Base-by-base conservation (phyloP, 1,284 basidiomycete genomes). In the Sphaerobolus stellatus region DNA sequence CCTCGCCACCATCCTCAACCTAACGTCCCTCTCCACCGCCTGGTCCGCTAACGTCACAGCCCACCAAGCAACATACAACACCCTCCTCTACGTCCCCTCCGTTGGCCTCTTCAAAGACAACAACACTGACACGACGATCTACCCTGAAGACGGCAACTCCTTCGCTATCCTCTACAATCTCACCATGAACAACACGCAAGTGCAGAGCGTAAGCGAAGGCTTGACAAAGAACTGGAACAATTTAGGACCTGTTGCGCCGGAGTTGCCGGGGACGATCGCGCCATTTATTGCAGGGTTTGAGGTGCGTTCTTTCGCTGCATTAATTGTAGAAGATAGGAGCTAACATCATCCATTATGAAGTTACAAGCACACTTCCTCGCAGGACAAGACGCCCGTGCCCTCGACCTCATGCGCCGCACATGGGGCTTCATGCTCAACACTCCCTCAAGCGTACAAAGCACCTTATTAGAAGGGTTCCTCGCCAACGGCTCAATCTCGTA, bases 391-490 rank as follows among this genome's bases (percentile, higher is more conserved):
- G 73, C 67, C 24, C 68, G 75, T n/a, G 79, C 77, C 2, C 70
- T 81, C 63, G 77, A 79, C 56, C 68, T 81, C 8, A 59, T 81
- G 9, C 71, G 68, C n/a, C 70, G 71, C 28, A 73, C 77, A 60
- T 79, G 79, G 79, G 78, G 78, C 1, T 81, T 79, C 59, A 80
- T 80, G 75, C 65, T 80, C n/a, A 76, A 77, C 64, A 80, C 77
- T 5, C 75, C 76, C 58, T 58, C 78, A 49, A 76, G 74, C 52
- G 77, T 79, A 4, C 73, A 78, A 52, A 79, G 78, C 6, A 78
- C 76, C 2, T 65, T 80, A 8, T 68, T 80, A 14, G 79, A 81
- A 62, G 78, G 78, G 0, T 79, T 74, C 61, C 78, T 77, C 2
- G 70, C 72, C 2, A 79, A 80, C 58, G 78, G 78, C 4, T 80